A percentile compares a stretch with the other conserved stretches of the same genome.
phyloP scores from a whole-genome alignment of 2,329 filamentous ascomycete genomes.

The Venturia oleaginea region DNA sequence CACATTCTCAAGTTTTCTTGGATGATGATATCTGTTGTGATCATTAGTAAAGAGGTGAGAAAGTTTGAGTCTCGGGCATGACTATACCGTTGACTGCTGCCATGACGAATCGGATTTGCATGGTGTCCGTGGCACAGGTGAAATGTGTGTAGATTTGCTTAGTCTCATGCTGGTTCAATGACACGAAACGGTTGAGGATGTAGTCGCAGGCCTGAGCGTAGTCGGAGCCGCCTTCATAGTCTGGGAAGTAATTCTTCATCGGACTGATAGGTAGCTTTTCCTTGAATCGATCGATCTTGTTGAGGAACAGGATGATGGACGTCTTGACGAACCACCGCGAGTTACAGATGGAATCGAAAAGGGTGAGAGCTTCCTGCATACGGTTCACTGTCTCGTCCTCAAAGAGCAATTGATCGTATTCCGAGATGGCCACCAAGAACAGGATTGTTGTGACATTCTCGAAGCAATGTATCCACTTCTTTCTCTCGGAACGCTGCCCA shows the following conservation, averaged over 20 bases:
- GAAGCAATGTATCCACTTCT: conserved; percentile 99
- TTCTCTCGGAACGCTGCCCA: conserved; percentile 89
- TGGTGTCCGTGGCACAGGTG: conserved; percentile 96
- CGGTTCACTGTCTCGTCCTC: conserved; percentile 83
- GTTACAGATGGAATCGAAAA: conserved; percentile 67
- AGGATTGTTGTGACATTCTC: conserved; percentile 96
- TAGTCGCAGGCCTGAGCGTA: conserved; percentile 96
- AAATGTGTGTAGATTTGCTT: conserved; percentile 99
- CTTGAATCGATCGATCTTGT: conserved; percentile 69
- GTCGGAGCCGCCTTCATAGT: conserved; percentile 85
- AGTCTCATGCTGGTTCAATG: conserved; percentile 95
- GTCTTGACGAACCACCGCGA: conserved; percentile 65
- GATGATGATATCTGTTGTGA: conserved; percentile 83
- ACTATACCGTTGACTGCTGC: conserved; percentile 89
- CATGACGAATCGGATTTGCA: conserved; percentile 99
- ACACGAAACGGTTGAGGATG: conserved; percentile 97
- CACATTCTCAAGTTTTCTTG: conserved; percentile 97
- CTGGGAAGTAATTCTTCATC: conserved; percentile 69
- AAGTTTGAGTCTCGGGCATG: background rate
- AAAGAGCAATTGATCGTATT: conserved; percentile 93
- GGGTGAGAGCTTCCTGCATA: conserved; percentile 63
- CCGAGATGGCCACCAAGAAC: conserved; percentile 92
- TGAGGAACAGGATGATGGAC: conserved; percentile 63
- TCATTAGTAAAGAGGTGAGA: conserved; percentile 34
- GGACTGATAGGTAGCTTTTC: conserved; percentile 64